Base-by-base conservation (phyloP, 2,329 filamentous ascomycete species). In the Penicillium expansum region DNA sequence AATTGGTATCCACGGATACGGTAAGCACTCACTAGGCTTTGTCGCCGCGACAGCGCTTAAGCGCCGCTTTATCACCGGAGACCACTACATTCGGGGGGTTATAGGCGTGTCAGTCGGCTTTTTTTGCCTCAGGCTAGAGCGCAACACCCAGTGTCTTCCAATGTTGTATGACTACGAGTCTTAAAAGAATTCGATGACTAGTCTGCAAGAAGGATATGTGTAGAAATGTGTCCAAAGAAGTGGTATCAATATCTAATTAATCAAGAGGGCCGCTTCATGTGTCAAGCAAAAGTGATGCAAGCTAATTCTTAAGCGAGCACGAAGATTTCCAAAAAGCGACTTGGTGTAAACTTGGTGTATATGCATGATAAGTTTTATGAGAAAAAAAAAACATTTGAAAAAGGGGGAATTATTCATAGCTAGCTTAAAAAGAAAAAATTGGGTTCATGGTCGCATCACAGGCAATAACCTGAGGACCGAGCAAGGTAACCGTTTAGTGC, bases 231-330 rank as follows among this genome's bases (percentile, higher is more conserved):
- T 45, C 10, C 33, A 56, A 32, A 53, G 61, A 64, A 61, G 52
- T 60, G 53, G 55, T 64, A 65, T 64, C 58, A 60, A 59, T 51
- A 55, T 62, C 53, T 63, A 64, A 64, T 57, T 55, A 61, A 48
- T 24, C 56, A 48, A 52, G 41, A 30, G 29, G 41, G 43, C 55
- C 39, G 52, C 55, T 52, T 45, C 49, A 59, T 58, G 57, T 39
- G 52, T 60, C 48, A 58, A 62, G 56, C 62, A 56, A 61, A 32
- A 49, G 49, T 55, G 50, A 62, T 60, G 51, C 58, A 49, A 49
- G 30, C 53, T 33, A 43, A 58, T 51, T 47, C 57, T 48, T 61
- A 58, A 56, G 50, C 48, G 30, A 58, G 52, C 20, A 37, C 43
- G 32, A 43, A 48, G 33, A 29, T 52, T 51, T 24, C 33, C 55